Percentiles rank a stretch among this genome's conserved stretches.
These are phyloP conservation scores for Diaporthe sp. DNA, from an alignment of 2,329 filamentous ascomycete genomes.

Conservation along the genomic window DNA sequence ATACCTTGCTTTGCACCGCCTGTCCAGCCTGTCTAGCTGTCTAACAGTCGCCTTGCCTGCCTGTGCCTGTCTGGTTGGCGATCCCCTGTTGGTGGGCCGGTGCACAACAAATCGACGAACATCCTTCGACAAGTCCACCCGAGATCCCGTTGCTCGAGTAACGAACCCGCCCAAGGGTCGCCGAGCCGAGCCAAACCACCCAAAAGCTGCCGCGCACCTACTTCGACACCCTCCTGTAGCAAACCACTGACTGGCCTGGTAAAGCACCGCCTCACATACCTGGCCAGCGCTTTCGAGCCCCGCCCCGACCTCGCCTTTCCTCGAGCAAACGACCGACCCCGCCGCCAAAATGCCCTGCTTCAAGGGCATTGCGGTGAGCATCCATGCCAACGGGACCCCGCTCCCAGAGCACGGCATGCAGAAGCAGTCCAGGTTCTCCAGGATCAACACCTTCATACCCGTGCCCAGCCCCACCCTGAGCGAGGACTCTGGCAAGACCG, in stretches of 20 bases:
- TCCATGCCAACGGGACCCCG: slow-evolving; percentile 85
- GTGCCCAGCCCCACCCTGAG: slow-evolving; percentile 89
- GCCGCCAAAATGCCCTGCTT: slow-evolving; percentile 86
- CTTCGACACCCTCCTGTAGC: neutral
- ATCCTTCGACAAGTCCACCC: slow-evolving; percentile 19
- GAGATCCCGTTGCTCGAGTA: slow-evolving; percentile 27
- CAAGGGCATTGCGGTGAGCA: slow-evolving; percentile 98
- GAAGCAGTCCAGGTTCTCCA: slow-evolving; percentile 89
- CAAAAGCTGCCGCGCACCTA: neutral
- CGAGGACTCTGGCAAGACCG: slow-evolving; percentile 79
- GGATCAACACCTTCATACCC: slow-evolving; percentile 97
- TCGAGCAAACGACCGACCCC: slow-evolving; percentile 13
- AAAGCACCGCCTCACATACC: neutral
- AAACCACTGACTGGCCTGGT: neutral
- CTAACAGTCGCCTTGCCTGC: neutral
- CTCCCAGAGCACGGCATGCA: slow-evolving; percentile 95
- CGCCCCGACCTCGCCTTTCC: slow-evolving; percentile 2
- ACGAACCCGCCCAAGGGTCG: neutral
- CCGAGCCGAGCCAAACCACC: slow-evolving; percentile 9
- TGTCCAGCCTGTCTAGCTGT: neutral
- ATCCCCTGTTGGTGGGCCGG: slow-evolving; percentile 22
- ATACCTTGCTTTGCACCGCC: neutral
- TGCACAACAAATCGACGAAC: slow-evolving; percentile 12
- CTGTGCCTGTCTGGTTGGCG: slow-evolving; percentile 1
- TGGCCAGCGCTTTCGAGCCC: slow-evolving; percentile 1